Evolutionary conservation across 2,329 filamentous ascomycete genomes (phyloP), one percentile per base, ranked within the genome.

Genomic region (Nothophaeocryptopus gaeumannii): DNA sequence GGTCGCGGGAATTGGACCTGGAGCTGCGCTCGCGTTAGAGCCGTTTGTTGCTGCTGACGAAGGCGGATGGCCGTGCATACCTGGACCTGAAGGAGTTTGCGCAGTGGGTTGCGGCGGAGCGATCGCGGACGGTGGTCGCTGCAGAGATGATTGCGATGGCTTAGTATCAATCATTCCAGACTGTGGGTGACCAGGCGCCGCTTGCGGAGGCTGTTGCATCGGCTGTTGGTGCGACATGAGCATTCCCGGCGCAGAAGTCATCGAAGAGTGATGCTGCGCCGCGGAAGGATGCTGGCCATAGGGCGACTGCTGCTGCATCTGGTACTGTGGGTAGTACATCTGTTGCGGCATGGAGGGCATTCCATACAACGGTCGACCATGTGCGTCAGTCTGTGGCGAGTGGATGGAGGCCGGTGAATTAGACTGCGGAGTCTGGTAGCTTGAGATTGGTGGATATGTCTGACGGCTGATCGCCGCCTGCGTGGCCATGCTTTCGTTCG

Each of bases 1-100:
- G 2, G 93, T 99, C 0, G 93, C 93, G 10, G 93, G 93, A 62
- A 99, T 99, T 0, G 93, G 93, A 2, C 93, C 93, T 5, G 93
- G 93, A 1, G 93, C 93, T 32, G 92, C 90, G 64, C 91, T 96
- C 9, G 90, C 85, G 67, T 93, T 95, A 30, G 89, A 81, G 15
- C 82, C 85, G 45, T 69, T 50, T 41, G 55, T 53, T 29, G 53
- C 54, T 43, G 48, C 51, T 13, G 53, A 46, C 38, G 59, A 52
- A 47, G 54, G 40, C 31, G 51, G 50, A 46, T 48, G 37, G 40
- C 50, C 46, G 45, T 53, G 49, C 64, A 60, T 65, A 55, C 61
- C 60, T 58, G 63, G 62, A 42, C 61, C 63, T 35, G 62, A 61
- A 13, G 65, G 58, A 15, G 64, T 65, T 34, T 63, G 58, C 14